Conservation (phyloP, 176 grass and related monocot species). For the Elaeis guineensis region DNA sequence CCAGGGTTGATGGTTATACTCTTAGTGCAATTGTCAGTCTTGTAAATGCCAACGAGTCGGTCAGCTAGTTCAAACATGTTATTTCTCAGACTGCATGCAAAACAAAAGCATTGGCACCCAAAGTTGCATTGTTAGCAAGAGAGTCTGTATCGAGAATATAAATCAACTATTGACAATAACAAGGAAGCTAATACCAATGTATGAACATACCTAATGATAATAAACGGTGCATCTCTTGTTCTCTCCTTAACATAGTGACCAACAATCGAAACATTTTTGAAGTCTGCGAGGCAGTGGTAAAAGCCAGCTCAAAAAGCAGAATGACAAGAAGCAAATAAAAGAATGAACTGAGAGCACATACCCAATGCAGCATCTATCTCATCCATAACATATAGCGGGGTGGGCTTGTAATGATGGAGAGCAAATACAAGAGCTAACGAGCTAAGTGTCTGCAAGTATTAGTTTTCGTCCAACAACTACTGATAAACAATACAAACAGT, state of each 20-base stretch:
- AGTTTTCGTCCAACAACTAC: no score
- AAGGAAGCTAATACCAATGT: no score
- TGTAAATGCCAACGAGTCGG: conserved; percentile 89
- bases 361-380: conserved; percentile 97
- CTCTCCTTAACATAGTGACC: conserved; percentile 97
- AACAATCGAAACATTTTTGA: conserved; percentile 97
- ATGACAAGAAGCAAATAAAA: neutral
- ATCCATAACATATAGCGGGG: conserved; percentile 96
- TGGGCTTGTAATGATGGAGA: conserved; percentile 98
- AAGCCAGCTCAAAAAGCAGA: conserved; percentile 16
- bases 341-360: conserved; percentile 20
- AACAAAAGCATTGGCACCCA: no score
- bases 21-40: conserved; percentile 99
- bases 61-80: conserved; percentile 98
- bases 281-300: conserved; percentile 36
- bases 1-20: conserved; percentile 79
- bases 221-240: conserved; percentile 94
- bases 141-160: no score
- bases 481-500: no score
- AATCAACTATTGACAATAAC: no score
- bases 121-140: no score
- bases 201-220: conserved; percentile 70
- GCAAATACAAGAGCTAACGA: conserved; percentile 93
- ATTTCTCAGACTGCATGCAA: conserved; percentile 67
- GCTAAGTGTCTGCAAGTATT: conserved; percentile 62